Conservation (phyloP, 805 yeast species). For the Phaffomyces opuntiae region DNA sequence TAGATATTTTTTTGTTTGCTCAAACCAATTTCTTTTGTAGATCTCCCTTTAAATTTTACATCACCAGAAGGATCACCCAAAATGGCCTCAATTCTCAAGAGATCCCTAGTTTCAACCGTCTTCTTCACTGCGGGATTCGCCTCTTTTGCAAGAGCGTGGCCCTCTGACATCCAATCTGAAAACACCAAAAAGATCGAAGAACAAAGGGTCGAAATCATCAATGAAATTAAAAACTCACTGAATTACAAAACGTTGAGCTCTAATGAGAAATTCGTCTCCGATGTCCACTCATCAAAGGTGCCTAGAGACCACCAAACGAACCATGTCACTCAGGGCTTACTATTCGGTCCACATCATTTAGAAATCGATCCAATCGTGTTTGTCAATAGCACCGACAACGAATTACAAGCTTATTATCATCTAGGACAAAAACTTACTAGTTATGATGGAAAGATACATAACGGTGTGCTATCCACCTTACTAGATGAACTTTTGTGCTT, state of each 20-base stretch:
- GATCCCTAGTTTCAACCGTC: slow-evolving; percentile 11
- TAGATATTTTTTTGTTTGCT: background rate
- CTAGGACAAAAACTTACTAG: slow-evolving; percentile 62
- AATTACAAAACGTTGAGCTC: slow-evolving; percentile 21
- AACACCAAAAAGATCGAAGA: slow-evolving; percentile 15
- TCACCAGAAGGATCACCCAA: too few relatives aligned
- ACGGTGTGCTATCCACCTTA: slow-evolving; percentile 72
- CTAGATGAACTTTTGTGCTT: slow-evolving; percentile 80
- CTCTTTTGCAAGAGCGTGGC: slow-evolving; percentile 22
- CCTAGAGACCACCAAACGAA: slow-evolving; percentile 54
- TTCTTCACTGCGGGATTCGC: slow-evolving; percentile 22
- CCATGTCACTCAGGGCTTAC: slow-evolving; percentile 66
- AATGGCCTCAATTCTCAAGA: slow-evolving; percentile 11
- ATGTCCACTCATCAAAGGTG: slow-evolving; percentile 36
- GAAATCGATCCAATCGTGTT: slow-evolving; percentile 75
- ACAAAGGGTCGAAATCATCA: slow-evolving; percentile 22
- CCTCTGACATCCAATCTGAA: slow-evolving; percentile 11
- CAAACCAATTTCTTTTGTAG: background rate
- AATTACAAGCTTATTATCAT: slow-evolving; percentile 60
- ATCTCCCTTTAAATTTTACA: background rate
- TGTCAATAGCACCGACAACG: slow-evolving; percentile 40
- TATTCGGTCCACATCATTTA: slow-evolving; percentile 59
- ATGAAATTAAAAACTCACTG: slow-evolving; percentile 21
- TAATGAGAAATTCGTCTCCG: slow-evolving; percentile 21
- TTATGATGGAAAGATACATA: slow-evolving; percentile 68